These are phyloP conservation scores for Colletotrichum abscissum DNA, from an alignment of 2,329 filamentous ascomycete species.

Conservation along the genomic window DNA sequence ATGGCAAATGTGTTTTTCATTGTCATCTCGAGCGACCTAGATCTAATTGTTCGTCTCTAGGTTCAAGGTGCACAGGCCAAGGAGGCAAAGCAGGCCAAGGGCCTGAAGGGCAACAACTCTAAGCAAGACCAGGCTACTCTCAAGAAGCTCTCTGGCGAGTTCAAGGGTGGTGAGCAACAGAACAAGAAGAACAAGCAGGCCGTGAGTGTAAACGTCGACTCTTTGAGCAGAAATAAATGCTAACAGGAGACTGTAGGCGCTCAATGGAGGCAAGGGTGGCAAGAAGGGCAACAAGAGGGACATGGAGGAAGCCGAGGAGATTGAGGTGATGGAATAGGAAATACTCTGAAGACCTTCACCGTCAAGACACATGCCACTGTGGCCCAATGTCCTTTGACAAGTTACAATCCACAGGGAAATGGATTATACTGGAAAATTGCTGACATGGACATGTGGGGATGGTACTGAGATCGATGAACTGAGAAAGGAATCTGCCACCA, in stretches of 20 bases:
- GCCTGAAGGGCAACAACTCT: constrained; percentile 6
- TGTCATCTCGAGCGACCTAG: no score
- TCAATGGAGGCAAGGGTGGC: background rate
- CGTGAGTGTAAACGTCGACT: background rate
- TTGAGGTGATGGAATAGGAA: background rate
- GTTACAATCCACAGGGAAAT: background rate
- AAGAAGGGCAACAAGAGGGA: background rate
- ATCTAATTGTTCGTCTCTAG: background rate
- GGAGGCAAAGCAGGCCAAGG: constrained; percentile 14
- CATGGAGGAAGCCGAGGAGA: background rate
- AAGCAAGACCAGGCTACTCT: constrained; percentile 1
- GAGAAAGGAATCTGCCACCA: no score
- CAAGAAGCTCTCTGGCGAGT: background rate
- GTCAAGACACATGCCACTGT: background rate
- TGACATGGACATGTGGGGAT: no score
- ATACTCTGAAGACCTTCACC: background rate
- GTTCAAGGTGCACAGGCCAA: constrained; percentile 14
- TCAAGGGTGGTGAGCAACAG: background rate
- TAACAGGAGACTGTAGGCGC: background rate
- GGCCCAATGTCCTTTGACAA: background rate
- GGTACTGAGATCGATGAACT: no score
- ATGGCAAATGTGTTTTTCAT: background rate
- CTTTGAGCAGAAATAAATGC: background rate
- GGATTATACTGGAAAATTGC: no score
- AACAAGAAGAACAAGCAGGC: constrained; percentile 18